Conservation (phyloP, 352 stramenopile species). For the Phytophthora fragariaefolia region DNA sequence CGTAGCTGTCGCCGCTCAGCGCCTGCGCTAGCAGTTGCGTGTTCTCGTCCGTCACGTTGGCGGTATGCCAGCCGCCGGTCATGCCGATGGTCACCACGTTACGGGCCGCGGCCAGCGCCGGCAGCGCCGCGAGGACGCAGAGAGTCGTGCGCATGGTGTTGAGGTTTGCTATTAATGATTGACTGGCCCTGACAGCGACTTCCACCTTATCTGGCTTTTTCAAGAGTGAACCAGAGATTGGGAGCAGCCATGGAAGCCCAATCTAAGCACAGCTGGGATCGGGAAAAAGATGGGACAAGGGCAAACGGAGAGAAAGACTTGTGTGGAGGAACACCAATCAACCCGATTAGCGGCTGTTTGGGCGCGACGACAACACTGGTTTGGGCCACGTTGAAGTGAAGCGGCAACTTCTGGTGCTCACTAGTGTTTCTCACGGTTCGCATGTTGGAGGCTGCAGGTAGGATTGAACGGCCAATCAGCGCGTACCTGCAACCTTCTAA, state of each 20-base stretch:
- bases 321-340: conserved; percentile 5
- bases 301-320: neutral
- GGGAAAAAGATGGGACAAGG: conserved; percentile 12
- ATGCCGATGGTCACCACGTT: conserved; percentile 31
- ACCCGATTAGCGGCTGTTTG: neutral
- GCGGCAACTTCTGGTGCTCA: too few relatives aligned
- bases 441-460: too few relatives aligned
- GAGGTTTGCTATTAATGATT: too few relatives aligned
- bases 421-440: too few relatives aligned
- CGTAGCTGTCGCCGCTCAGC: conserved; percentile 37
- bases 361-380: neutral
- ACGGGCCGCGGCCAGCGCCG: conserved; percentile 21
- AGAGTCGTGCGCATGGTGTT: conserved; percentile 26
- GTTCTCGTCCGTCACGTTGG: conserved; percentile 32
- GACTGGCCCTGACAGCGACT: conserved; percentile 6
- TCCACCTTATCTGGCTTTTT: conserved; percentile 30
- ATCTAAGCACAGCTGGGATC: conserved; percentile 5
- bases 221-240: conserved; percentile 26
- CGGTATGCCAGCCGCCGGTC: conserved; percentile 36
- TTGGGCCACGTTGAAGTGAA: conserved; percentile 3
- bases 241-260: neutral
- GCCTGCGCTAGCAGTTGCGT: conserved; percentile 38
- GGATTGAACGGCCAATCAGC: too few relatives aligned
- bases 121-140: conserved; percentile 17
- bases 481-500: too few relatives aligned